Evolutionary conservation across 148 eudicot genomes (phyloP), one percentile per base, ranked within the genome.

Genomic region (Rhododendron ferrugineum): DNA sequence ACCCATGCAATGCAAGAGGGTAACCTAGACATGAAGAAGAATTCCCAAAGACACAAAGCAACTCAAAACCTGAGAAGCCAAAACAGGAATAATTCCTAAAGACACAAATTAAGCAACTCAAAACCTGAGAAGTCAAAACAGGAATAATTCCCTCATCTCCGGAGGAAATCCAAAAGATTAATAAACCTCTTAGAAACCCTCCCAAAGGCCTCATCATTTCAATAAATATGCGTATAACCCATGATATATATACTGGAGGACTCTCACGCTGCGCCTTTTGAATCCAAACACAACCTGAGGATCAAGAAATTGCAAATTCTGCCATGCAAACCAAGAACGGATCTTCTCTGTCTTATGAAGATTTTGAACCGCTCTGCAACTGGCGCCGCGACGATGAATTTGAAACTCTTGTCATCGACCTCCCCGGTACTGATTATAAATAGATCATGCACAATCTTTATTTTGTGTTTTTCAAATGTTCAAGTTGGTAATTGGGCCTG

Each of bases 311-410:
- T 46, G 42, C 28, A 81, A 34, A 10, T 11, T n/a, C 70, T 81
- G 70, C 44, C 11, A 85, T 62, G 83, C 66, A 79, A 26, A 46
- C 83, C 73, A 80, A 50, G 54, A 11, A 46, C 49, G 76, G 83
- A 80, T 62, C 82, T 62, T 22, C 36, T 32, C 23, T 56, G 18
- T 46, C 81, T 60, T 88, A 74, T 42, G 89, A 86, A 81, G 91
- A 92, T 46, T 88, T 92, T 79, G 92, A 90, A 80, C 94, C 92
- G 15, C 84, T 87, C 34, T 90, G 91, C 86, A 85, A 84, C 37
- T 90, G 91, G 94, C 88, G 49, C 26, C 86, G 79, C 11, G 62
- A 78, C 62, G 87, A 88, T 36, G 84, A 68, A 68, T 56, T 70
- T 10, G 90, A 90, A 56, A 84, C 86, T 85, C 91, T 90, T 80